These are phyloP conservation scores for Trypethelium eluteriae DNA, from an alignment of 495 filamentous ascomycete species.

Conservation along the genomic window DNA sequence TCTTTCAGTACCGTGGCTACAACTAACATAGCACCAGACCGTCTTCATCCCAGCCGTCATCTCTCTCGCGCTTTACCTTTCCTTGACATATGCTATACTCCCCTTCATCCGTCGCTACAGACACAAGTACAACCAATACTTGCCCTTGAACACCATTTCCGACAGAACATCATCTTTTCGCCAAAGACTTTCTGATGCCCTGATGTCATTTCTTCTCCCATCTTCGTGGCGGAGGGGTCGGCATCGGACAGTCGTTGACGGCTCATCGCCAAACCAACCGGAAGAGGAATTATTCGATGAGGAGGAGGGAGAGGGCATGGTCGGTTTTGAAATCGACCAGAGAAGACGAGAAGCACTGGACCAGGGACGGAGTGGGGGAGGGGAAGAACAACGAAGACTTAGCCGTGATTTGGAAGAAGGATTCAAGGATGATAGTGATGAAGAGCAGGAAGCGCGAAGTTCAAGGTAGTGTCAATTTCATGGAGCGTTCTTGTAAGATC, in stretches of 20 bases:
- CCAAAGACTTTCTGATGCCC: conserved; percentile 48
- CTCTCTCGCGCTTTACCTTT: conserved; percentile 65
- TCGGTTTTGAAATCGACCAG: conserved; percentile 50
- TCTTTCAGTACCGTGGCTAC: neutral
- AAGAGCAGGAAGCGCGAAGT: conserved; percentile 44
- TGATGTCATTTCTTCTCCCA: conserved; percentile 50
- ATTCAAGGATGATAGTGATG: conserved; percentile 75
- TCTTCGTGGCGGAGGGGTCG: conserved; percentile 44
- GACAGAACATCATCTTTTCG: conserved; percentile 54
- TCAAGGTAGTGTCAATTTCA: neutral
- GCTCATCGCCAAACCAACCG: neutral
- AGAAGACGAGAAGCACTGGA: conserved; percentile 45
- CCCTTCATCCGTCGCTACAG: conserved; percentile 64
- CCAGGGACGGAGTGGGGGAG: conserved; percentile 38
- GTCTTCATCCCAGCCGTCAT: conserved; percentile 70
- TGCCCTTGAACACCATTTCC: conserved; percentile 48
- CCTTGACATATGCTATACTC: conserved; percentile 60
- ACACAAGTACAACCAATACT: conserved; percentile 54
- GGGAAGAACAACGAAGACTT: conserved; percentile 48
- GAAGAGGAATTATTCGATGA: conserved; percentile 63
- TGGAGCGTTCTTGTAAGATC: neutral
- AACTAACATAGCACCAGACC: conserved; percentile 44
- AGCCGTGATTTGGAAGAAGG: conserved; percentile 79
- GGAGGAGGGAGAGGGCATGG: conserved; percentile 58
- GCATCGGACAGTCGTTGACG: conserved; percentile 39